These are phyloP conservation scores for Monascus purpureus DNA, from an alignment of 495 filamentous ascomycete species.

Conservation along the genomic window DNA sequence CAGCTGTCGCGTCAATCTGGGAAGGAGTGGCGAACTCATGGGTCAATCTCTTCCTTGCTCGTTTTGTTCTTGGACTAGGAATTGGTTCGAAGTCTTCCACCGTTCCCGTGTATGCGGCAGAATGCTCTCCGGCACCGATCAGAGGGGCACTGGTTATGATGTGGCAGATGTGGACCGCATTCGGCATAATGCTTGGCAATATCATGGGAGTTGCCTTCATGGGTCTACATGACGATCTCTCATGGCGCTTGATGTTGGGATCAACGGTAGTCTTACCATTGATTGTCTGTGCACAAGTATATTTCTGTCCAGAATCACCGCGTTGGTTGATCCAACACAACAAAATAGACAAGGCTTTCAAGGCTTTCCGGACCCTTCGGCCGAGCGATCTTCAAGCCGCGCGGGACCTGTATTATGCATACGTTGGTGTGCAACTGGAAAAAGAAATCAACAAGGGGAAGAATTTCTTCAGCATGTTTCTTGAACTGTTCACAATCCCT, in stretches of 20 bases:
- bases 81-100: conserved; percentile 47
- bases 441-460: conserved; percentile 28
- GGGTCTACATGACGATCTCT: conserved; percentile 18
- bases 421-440: conserved; percentile 32
- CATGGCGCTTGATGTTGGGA: conserved; percentile 35
- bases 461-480: conserved; percentile 34
- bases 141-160: conserved; percentile 48
- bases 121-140: conserved; percentile 41
- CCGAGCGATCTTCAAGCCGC: conserved; percentile 33
- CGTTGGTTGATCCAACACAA: conserved; percentile 49
- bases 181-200: conserved; percentile 70
- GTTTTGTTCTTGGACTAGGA: conserved; percentile 47
- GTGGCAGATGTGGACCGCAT: conserved; percentile 58
- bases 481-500: conserved; percentile 39
- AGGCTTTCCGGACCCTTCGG: conserved; percentile 30
- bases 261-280: conserved; percentile 29
- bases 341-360: conserved; percentile 28
- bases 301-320: conserved; percentile 52
- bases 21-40: conserved; percentile 35
- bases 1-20: conserved; percentile 35
- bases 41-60: conserved; percentile 38
- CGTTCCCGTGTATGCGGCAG: conserved; percentile 44
- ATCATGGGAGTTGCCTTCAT: conserved; percentile 57
- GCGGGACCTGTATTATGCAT: conserved; percentile 41
- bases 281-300: conserved; percentile 38